These are phyloP conservation scores for Cytidiella melzeri DNA, from an alignment of 768 basidiomycete species.

Conservation along the genomic window DNA sequence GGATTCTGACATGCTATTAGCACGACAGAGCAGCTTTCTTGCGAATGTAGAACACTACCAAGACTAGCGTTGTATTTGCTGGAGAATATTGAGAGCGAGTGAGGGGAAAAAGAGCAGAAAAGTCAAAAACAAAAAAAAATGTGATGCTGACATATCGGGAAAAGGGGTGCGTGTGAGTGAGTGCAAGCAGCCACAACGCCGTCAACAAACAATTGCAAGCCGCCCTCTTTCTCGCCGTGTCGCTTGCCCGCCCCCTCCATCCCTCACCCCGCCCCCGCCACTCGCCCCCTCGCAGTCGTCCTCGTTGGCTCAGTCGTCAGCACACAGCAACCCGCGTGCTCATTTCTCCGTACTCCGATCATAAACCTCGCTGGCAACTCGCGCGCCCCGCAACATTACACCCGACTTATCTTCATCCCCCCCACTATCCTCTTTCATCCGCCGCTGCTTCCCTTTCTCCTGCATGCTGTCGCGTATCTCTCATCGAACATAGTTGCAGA, in stretches of 20 bases:
- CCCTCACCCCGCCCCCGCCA: conserved; percentile 2
- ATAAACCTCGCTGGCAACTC: conserved; percentile 6
- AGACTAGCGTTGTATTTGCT: neutral
- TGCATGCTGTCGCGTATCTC: neutral
- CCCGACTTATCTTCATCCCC: conserved; percentile 2
- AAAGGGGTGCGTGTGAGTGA: conserved; percentile 9
- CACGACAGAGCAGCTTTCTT: neutral
- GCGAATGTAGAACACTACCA: neutral
- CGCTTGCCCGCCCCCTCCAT: conserved; percentile 2
- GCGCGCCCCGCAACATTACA: neutral
- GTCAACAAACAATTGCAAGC: conserved; percentile 2
- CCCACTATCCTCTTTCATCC: neutral
- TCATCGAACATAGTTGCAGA: neutral
- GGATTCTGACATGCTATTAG: neutral
- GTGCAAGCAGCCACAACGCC: conserved; percentile 9
- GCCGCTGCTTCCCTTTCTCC: neutral
- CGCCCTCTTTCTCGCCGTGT: conserved; percentile 3
- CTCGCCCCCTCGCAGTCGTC: neutral
- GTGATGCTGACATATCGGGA: conserved; percentile 8
- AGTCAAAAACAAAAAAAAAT: neutral
- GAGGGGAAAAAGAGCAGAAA: neutral
- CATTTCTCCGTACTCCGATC: conserved; percentile 5
- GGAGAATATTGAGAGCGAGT: neutral
- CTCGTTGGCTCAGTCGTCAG: neutral
- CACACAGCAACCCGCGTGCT: conserved; percentile 3